These are phyloP conservation scores for Begonia loranthoides DNA, from an alignment of 306 rosid genomes.

Conservation along the genomic window DNA sequence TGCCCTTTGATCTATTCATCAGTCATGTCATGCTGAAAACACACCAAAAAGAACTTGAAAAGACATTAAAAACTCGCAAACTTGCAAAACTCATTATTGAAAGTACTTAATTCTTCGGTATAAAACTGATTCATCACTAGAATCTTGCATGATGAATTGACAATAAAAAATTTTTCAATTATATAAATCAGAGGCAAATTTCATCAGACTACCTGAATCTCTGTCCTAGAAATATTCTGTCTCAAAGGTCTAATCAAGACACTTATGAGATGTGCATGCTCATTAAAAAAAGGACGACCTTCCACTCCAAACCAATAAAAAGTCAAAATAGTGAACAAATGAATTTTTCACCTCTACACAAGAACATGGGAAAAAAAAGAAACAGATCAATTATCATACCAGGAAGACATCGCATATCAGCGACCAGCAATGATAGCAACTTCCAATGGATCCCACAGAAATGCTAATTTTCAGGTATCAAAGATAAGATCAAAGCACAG, in stretches of 20 bases:
- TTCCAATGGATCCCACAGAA: slow-evolving; percentile 73
- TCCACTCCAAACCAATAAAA: slow-evolving; percentile 60
- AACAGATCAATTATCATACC: slow-evolving; percentile 46
- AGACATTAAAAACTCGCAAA: no score
- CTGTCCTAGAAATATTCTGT: slow-evolving; percentile 68
- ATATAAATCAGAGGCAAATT: slow-evolving; percentile 9
- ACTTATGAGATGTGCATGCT: slow-evolving; percentile 49
- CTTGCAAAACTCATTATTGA: no score
- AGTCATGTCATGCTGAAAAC: no score
- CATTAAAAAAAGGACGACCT: slow-evolving; percentile 79
- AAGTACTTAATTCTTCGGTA: no score
- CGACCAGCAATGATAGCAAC: slow-evolving; percentile 82
- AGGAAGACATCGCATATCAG: slow-evolving; percentile 86
- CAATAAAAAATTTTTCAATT: slow-evolving; percentile 23
- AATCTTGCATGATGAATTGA: slow-evolving; percentile 53
- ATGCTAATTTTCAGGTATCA: slow-evolving; percentile 37
- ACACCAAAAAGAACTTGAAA: no score
- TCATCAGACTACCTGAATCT: slow-evolving; percentile 64
- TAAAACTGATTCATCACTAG: slow-evolving; percentile 1
- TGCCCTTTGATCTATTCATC: no score
- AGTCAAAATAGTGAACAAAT: slow-evolving; percentile 22
- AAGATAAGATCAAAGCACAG: slow-evolving; percentile 12
- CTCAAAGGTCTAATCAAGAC: slow-evolving; percentile 71
- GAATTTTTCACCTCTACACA: no score
- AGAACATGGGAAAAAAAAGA: background rate